Evolutionary conservation across 768 basidiomycete genomes (phyloP).

Genomic region (Leccinum barrowsii): DNA sequence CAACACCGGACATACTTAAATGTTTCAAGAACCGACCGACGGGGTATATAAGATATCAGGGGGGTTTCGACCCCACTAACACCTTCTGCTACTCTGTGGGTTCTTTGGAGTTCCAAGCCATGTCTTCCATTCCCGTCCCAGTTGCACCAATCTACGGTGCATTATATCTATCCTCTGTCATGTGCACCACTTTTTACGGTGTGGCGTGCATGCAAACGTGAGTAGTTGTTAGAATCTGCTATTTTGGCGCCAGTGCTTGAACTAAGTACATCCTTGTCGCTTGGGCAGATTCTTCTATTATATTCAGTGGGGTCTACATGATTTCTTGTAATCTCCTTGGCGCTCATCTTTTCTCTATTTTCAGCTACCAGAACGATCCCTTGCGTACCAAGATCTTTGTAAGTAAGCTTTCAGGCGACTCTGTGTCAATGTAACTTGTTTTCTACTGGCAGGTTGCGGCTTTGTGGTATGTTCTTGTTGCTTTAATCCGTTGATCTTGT

Average conservation of each 20-base stretch:
- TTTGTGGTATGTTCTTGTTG: constrained; percentile 1
- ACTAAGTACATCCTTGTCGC: too few relatives aligned
- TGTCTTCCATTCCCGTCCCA: constrained; percentile 4
- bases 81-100: neutral
- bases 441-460: neutral
- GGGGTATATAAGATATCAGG: neutral
- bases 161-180: neutral
- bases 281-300: constrained; percentile 5
- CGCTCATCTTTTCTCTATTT: neutral
- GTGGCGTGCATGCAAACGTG: constrained; percentile 9
- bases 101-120: neutral
- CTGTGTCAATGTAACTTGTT: neutral
- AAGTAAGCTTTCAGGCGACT: neutral
- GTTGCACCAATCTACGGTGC: constrained; percentile 2
- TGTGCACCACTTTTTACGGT: constrained; percentile 6
- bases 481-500: neutral
- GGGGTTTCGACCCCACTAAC: neutral
- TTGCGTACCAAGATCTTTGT: constrained; percentile 4
- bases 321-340: neutral
- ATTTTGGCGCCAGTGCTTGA: neutral
- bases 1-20: neutral
- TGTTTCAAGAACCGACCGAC: neutral
- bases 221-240: neutral
- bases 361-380: constrained; percentile 5
- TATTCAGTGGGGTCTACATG: neutral